Evolutionary conservation across 371 early-diverging fungal genomes (phyloP), one percentile per base, ranked within the genome.

Genomic region (Chytridium lagenaria): DNA sequence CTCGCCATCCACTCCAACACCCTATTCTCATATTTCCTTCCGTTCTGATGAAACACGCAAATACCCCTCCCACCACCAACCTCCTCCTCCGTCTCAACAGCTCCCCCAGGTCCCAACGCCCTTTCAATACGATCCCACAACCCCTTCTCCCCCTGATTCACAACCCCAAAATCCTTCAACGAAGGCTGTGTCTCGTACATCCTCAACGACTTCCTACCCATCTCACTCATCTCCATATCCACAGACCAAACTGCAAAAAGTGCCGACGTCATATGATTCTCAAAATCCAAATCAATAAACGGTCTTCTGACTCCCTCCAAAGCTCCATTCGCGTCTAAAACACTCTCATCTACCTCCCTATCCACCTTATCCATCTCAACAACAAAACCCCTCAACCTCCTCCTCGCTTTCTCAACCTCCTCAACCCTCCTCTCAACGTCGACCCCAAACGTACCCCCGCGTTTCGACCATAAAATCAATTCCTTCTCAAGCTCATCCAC

Each of bases 11-110:
- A 71, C 34, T 80, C 80, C 44, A 80, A 64, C 1, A 72, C 70
- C 28, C 67, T 19, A 59, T 76, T 75, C 26, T 65, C 69, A 5
- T 19, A 33, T 68, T 80, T 80, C 1, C 52, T 51, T 16, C 80
- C 80, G 59, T 71, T 80, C 75, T 80, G 80, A 57, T 80, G 80
- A 61, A 77, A 31, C 2, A 80, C 70, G 68, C 76, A 69, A 19
- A 22, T 12, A 0, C 80, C 73, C 3, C 59, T 67, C 12, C 75
- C 74, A 3, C 16, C 38, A 34, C 23, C 22, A 22, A 71, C 39
- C 23, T 19, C 59, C 22, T 33, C 16, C 37, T 59, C 66, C 12
- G 69, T 23, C 36, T 10, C n/a, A n/a, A n/a, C n/a, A n/a, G n/a
- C n/a, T n/a, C n/a, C n/a, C n/a, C n/a, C n/a, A n/a, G n/a, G n/a